phyloP scores from a whole-genome alignment of 352 stramenopile genomes.

The Phytopythium litorale region DNA sequence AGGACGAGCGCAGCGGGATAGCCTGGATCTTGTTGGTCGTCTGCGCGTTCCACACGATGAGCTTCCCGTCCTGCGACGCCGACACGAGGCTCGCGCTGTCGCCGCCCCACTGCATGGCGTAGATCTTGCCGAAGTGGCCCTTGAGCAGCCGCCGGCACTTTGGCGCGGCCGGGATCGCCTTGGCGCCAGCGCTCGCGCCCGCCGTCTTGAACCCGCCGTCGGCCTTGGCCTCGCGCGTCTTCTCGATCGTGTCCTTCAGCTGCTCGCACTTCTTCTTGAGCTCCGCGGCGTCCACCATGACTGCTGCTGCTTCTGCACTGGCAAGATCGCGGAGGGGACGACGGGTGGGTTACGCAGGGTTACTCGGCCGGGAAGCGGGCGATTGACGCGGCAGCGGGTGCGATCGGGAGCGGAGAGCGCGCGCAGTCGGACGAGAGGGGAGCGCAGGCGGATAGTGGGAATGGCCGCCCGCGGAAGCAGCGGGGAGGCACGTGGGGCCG shows the following conservation, averaged over 20 bases:
- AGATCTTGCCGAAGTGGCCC: slow-evolving; percentile 99
- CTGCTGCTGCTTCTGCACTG: too few relatives aligned
- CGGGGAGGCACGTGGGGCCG: background rate
- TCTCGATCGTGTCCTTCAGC: slow-evolving; percentile 86
- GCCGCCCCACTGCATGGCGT: slow-evolving; percentile 97
- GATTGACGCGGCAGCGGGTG: background rate
- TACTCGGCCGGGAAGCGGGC: background rate
- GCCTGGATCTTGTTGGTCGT: slow-evolving; percentile 97
- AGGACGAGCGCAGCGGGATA: slow-evolving; percentile 96
- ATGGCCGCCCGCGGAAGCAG: background rate
- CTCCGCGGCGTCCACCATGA: slow-evolving; percentile 69
- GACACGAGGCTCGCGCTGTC: slow-evolving; percentile 90
- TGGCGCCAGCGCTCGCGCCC: slow-evolving; percentile 54
- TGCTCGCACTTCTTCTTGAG: slow-evolving; percentile 88
- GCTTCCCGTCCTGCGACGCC: slow-evolving; percentile 97
- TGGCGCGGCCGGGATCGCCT: slow-evolving; percentile 75
- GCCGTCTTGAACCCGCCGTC: slow-evolving; percentile 76
- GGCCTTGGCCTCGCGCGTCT: slow-evolving; percentile 70
- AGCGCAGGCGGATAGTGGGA: background rate
- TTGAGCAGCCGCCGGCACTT: slow-evolving; percentile 95
- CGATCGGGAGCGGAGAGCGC: background rate
- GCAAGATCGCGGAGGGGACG: background rate
- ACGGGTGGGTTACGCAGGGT: background rate
- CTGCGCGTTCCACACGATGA: slow-evolving; percentile 98
- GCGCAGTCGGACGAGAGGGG: background rate